Percentiles rank a stretch among this genome's conserved stretches.
phyloP scores from a whole-genome alignment of 2,329 filamentous ascomycete species.

The Cryoendolithus antarcticus region DNA sequence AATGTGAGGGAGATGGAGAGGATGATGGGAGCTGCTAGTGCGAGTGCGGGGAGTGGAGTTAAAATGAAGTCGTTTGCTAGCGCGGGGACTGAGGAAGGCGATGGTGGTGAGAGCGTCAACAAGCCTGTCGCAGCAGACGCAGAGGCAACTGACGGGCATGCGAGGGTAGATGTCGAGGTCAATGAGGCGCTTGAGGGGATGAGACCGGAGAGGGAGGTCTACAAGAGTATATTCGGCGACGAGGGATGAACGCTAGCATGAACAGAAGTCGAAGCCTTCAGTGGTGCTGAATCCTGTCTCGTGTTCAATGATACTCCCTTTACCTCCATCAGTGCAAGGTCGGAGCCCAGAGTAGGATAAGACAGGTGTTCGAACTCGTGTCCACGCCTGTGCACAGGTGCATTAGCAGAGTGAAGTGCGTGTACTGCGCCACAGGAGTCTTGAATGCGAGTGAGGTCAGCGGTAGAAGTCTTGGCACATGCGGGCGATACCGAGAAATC shows the following conservation, averaged over 20 bases:
- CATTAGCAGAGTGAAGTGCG: too few relatives aligned
- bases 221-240: slow-evolving; percentile 88
- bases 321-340: too few relatives aligned
- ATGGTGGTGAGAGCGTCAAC: slow-evolving; percentile 8
- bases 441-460: too few relatives aligned
- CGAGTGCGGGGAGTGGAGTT: slow-evolving; percentile 1
- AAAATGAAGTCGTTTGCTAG: slow-evolving; percentile 1
- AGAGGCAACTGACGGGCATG: slow-evolving; percentile 10
- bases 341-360: too few relatives aligned
- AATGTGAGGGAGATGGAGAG: slow-evolving; percentile 44
- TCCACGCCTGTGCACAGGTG: too few relatives aligned
- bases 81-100: slow-evolving; percentile 12
- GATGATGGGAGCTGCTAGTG: slow-evolving; percentile 38
- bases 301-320: too few relatives aligned
- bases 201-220: slow-evolving; percentile 66
- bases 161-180: slow-evolving; percentile 52
- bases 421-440: too few relatives aligned
- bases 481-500: too few relatives aligned
- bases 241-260: slow-evolving; percentile 27
- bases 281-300: too few relatives aligned
- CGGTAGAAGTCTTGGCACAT: too few relatives aligned
- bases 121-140: slow-evolving; percentile 5
- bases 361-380: too few relatives aligned
- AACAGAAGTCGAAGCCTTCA: too few relatives aligned
- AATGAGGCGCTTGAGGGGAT: slow-evolving; percentile 69